Percentiles rank a stretch among this genome's conserved stretches.
phyloP scores from a whole-genome alignment of 192 early-diverging fungal genomes.

The Dissophora globulifera region DNA sequence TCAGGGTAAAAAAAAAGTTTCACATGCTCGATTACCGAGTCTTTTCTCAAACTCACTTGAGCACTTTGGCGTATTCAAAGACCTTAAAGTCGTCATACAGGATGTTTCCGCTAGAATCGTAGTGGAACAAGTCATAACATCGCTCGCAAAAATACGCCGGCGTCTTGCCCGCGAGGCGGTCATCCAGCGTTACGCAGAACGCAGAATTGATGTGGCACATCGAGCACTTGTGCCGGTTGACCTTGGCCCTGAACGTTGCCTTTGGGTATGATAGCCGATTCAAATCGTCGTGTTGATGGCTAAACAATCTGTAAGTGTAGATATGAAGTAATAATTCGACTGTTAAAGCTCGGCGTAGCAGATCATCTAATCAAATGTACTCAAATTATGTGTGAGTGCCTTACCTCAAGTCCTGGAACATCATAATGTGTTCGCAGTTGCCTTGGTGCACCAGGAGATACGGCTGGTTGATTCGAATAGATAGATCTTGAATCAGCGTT shows the following conservation, averaged over 20 bases:
- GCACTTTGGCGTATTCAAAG: constrained; percentile 13
- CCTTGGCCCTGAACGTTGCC: constrained; percentile 63
- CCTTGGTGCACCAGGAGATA: constrained; percentile 85
- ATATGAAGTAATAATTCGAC: no score
- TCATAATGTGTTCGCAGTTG: constrained; percentile 79
- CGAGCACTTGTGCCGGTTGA: constrained; percentile 66
- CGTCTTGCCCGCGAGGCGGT: constrained; percentile 73
- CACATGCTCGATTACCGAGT: no score
- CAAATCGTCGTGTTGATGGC: constrained; percentile 59
- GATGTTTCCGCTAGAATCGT: constrained; percentile 63
- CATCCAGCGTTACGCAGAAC: constrained; percentile 74
- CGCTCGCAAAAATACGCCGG: constrained; percentile 77
- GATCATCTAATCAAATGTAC: no score
- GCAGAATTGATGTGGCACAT: constrained; percentile 71
- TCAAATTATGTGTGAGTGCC: no score
- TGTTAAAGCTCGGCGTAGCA: no score
- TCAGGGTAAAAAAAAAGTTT: background rate
- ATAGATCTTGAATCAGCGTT: constrained; percentile 68
- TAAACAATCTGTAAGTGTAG: constrained; percentile 16
- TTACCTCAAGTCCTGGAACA: constrained; percentile 73
- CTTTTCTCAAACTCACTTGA: no score
- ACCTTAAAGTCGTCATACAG: constrained; percentile 62
- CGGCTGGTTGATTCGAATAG: constrained; percentile 69
- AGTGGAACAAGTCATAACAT: constrained; percentile 80
- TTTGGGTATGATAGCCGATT: constrained; percentile 63